These are phyloP conservation scores for Aspergillus pseudoterreus DNA, from an alignment of 2,329 filamentous ascomycete species.

Conservation along the genomic window DNA sequence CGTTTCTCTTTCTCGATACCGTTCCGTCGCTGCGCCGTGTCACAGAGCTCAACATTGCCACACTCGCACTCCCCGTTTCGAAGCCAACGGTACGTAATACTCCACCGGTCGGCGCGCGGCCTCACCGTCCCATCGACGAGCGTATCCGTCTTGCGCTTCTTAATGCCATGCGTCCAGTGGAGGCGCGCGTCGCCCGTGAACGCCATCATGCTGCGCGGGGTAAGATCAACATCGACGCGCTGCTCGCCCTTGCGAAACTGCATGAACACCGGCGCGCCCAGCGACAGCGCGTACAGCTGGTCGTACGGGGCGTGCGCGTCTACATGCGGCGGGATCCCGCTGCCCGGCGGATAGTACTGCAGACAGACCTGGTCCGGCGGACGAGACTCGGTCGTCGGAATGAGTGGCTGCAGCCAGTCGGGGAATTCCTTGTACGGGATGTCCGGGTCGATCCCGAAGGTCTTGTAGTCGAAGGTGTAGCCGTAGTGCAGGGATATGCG, in stretches of 20 bases:
- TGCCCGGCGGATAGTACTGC: slow-evolving; percentile 58
- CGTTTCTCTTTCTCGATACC: slow-evolving; percentile 50
- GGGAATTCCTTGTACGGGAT: slow-evolving; percentile 52
- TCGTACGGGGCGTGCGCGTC: slow-evolving; percentile 53
- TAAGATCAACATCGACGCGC: slow-evolving; percentile 46
- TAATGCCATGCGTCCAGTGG: slow-evolving; percentile 57
- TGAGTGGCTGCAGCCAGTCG: slow-evolving; percentile 48
- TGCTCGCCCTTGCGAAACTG: slow-evolving; percentile 27
- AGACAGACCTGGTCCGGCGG: slow-evolving; percentile 57
- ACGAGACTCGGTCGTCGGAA: slow-evolving; percentile 43
- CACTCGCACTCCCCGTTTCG: slow-evolving; percentile 49
- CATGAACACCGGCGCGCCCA: slow-evolving; percentile 32
- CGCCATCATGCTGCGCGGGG: slow-evolving; percentile 50
- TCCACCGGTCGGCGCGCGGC: slow-evolving; percentile 48
- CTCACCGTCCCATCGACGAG: slow-evolving; percentile 47
- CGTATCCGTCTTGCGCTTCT: slow-evolving; percentile 51
- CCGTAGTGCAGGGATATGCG: slow-evolving; percentile 54
- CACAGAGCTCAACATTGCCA: slow-evolving; percentile 49
- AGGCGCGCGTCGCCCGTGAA: slow-evolving; percentile 50
- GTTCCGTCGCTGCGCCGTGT: slow-evolving; percentile 47
- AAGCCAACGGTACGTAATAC: slow-evolving; percentile 55
- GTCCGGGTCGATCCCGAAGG: slow-evolving; percentile 51
- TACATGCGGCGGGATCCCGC: slow-evolving; percentile 59
- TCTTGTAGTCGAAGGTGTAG: slow-evolving; percentile 58
- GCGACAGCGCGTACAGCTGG: slow-evolving; percentile 32